phyloP scores from a whole-genome alignment of 495 filamentous ascomycete genomes.

The Neurospora sp. region DNA sequence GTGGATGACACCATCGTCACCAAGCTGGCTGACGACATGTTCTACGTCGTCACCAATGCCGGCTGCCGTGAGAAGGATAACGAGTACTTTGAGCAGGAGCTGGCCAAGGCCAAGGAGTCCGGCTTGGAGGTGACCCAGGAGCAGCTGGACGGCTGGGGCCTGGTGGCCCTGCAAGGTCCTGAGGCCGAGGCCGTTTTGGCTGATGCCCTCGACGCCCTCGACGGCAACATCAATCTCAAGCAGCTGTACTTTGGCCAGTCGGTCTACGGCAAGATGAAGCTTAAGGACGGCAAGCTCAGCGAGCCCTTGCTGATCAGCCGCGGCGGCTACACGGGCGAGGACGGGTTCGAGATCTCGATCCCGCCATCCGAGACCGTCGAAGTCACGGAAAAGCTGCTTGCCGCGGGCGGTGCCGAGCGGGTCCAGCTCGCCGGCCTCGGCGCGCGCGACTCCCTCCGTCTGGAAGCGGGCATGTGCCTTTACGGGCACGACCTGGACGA shows the following conservation, averaged over 20 bases:
- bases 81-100: conserved; percentile 55
- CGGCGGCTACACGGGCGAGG: conserved; percentile 93
- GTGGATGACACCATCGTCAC: conserved; percentile 91
- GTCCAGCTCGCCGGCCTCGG: conserved; percentile 79
- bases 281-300: conserved; percentile 25
- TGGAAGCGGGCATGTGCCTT: conserved; percentile 96
- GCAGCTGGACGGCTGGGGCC: conserved; percentile 54
- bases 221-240: conserved; percentile 45
- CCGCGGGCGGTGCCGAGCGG: conserved; percentile 45
- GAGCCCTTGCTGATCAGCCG: conserved; percentile 66
- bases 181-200: conserved; percentile 53
- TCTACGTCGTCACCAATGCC: conserved; percentile 96
- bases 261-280: conserved; percentile 39
- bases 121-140: conserved; percentile 49
- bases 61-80: conserved; percentile 81
- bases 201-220: conserved; percentile 42
- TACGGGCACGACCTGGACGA: conserved; percentile 97
- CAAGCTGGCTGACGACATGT: conserved; percentile 52
- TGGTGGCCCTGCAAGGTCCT: conserved; percentile 86
- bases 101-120: conserved; percentile 47
- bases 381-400: conserved; percentile 53
- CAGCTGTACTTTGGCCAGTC: conserved; percentile 72
- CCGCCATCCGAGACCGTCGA: conserved; percentile 45
- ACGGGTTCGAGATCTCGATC: conserved; percentile 94
- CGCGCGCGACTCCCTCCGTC: conserved; percentile 79